Evolutionary conservation across 805 yeast genomes (phyloP), one percentile per base, ranked within the genome.

Genomic region (Yarrowia alimentaria): DNA sequence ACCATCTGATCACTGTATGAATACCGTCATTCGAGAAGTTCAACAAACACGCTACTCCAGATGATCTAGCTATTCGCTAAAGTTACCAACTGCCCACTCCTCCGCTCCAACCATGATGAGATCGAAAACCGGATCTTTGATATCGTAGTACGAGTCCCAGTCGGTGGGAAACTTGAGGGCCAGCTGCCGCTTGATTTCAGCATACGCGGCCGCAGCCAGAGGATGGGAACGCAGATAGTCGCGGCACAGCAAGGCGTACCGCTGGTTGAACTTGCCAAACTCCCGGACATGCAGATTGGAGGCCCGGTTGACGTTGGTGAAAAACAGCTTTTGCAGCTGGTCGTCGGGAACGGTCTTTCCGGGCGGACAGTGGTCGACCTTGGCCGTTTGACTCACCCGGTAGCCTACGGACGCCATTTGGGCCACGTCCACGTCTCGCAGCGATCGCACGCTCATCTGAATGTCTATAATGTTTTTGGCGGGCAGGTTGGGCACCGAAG

Each of bases 301-400:
- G 8, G 31, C 12, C 5, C 43, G 16, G 5, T 24, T 12, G 10
- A 1, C 12, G 17, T 13, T 12, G 5, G 13, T 38, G 22, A 38
- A 38, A 17, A 38, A 38, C 45, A 38, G 32, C 32, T 38, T 38
- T 13, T 6, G 5, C 24, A 38, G 32, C 45, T 38, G 24, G 5
- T n/a, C 10, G 3, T 12, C 22, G 3, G 12, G 18, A 3, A 38
- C 3, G 1, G 4, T 10, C 22, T 18, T 21, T 4, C 45, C 45
- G 5, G 45, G 45, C 25, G 45, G 45, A 26, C 45, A 38, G 13
- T 38, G 45, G 13, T 38, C 45, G n/a, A 38, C 32, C 6, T 38
- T 38, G 7, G 18, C 17, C 4, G 16, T 20, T 6, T 10, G 9
- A 18, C 45, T 38, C 12, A 17, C 24, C 11, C 12, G 18, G 32